Evolutionary conservation across 495 filamentous ascomycete genomes (phyloP).

Genomic region (Penicillium taxi): DNA sequence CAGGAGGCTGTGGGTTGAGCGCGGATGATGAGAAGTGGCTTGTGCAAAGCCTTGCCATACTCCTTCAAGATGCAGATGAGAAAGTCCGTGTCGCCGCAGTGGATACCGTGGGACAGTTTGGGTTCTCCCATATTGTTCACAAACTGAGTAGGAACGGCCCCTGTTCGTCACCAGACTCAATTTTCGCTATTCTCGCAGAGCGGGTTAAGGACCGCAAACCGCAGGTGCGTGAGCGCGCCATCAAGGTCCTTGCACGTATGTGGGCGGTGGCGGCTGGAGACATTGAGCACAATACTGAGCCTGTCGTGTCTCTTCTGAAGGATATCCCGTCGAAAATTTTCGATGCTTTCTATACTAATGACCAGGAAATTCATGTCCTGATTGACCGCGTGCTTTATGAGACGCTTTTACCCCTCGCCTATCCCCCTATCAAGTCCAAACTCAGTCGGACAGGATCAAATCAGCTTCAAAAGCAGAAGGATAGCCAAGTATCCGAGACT

Average conservation of each 20-base stretch:
- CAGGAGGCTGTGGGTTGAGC: slow-evolving; percentile 76
- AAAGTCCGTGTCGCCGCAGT: slow-evolving; percentile 83
- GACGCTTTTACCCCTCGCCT: slow-evolving; percentile 72
- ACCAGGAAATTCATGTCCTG: slow-evolving; percentile 72
- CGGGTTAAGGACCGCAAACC: slow-evolving; percentile 81
- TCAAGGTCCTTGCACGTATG: slow-evolving; percentile 71
- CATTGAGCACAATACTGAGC: slow-evolving; percentile 73
- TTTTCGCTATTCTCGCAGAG: slow-evolving; percentile 75
- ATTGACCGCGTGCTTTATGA: slow-evolving; percentile 84
- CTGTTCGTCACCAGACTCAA: slow-evolving; percentile 57
- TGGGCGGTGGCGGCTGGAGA: slow-evolving; percentile 90
- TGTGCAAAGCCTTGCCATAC: slow-evolving; percentile 63
- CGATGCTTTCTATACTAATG: slow-evolving; percentile 84
- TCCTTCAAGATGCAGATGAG: slow-evolving; percentile 83
- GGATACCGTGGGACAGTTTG: slow-evolving; percentile 67
- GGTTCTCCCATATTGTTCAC: slow-evolving; percentile 65
- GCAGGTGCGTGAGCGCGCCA: slow-evolving; percentile 73
- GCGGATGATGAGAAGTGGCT: slow-evolving; percentile 65
- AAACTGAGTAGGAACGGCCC: slow-evolving; percentile 72
- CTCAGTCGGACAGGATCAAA: slow-evolving; percentile 50
- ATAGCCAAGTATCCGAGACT: slow-evolving; percentile 38
- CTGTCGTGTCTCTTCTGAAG: slow-evolving; percentile 60
- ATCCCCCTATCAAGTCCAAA: slow-evolving; percentile 71
- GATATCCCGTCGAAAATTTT: slow-evolving; percentile 80
- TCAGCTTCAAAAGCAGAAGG: slow-evolving; percentile 51